Evolutionary conservation across 23 red algal genomes (phyloP).

Genomic region (Gracilariopsis chorda): DNA sequence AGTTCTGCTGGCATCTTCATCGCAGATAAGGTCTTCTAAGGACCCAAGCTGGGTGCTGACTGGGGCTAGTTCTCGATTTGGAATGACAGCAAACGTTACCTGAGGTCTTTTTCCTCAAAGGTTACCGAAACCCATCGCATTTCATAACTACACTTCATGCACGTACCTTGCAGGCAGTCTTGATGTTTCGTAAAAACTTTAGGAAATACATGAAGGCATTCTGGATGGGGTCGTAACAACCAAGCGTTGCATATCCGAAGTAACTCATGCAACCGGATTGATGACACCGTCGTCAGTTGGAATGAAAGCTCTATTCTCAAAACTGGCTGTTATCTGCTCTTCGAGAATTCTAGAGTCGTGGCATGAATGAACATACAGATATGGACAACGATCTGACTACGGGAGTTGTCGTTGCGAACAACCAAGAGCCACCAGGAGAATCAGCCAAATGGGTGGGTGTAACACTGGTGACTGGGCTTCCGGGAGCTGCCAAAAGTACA

Average conservation of each 20-base stretch:
- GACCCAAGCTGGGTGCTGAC: conserved; percentile 21
- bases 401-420: too few relatives aligned
- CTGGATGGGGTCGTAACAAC: conserved; percentile 28
- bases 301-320: conserved; percentile 22
- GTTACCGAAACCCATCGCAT: conserved; percentile 31
- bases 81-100: conserved; percentile 29
- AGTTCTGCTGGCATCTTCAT: conserved; percentile 29
- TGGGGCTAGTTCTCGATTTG: conserved; percentile 22
- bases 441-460: too few relatives aligned
- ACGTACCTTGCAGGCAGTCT: conserved; percentile 29
- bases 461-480: too few relatives aligned
- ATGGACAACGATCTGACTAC: too few relatives aligned
- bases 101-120: not conserved
- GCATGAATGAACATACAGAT: too few relatives aligned
- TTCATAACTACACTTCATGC: conserved; percentile 31
- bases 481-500: too few relatives aligned
- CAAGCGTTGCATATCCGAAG: conserved; percentile 41
- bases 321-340: conserved; percentile 33
- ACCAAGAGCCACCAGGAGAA: too few relatives aligned
- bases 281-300: not conserved
- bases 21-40: conserved; percentile 35
- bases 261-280: conserved; percentile 3
- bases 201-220: conserved; percentile 35
- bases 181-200: conserved; percentile 54
- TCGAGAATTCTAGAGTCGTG: conserved; percentile 53